Percentiles rank a stretch among this genome's conserved stretches.
Conservation (phyloP, 768 basidiomycete genomes). For the Pluteus cervinus region DNA sequence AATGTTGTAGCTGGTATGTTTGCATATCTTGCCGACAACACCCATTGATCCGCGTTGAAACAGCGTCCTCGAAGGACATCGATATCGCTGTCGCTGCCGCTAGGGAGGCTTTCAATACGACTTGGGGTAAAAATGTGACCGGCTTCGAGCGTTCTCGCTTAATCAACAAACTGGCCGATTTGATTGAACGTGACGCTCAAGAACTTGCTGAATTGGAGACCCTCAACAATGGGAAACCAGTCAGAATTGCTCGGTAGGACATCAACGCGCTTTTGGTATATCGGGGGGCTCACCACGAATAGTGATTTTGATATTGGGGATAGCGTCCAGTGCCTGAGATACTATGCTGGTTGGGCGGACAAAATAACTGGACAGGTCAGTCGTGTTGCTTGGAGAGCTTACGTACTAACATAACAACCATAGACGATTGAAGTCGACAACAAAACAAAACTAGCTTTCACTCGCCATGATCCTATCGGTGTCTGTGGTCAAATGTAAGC, state of each 20-base stretch:
- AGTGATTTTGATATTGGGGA: conserved; percentile 83
- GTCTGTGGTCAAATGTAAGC: conserved; percentile 88
- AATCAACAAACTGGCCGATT: conserved; percentile 80
- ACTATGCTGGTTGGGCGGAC: conserved; percentile 96
- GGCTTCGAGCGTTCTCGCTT: conserved; percentile 76
- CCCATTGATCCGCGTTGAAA: neutral
- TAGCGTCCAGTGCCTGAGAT: conserved; percentile 70
- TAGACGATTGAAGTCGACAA: conserved; percentile 79
- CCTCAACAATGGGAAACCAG: conserved; percentile 91
- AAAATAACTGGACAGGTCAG: conserved; percentile 83
- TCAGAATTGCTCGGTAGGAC: conserved; percentile 39
- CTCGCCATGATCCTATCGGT: conserved; percentile 87
- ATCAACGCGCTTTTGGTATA: neutral
- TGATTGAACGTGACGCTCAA: conserved; percentile 82
- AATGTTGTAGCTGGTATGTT: conserved; percentile 55
- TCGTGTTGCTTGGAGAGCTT: conserved; percentile 1
- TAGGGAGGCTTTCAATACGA: conserved; percentile 73
- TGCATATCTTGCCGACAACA: neutral
- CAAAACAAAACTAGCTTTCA: conserved; percentile 77
- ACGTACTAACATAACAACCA: conserved; percentile 1
- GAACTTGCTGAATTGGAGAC: conserved; percentile 80
- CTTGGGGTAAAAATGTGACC: conserved; percentile 88
- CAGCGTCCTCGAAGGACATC: conserved; percentile 71
- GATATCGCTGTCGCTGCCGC: conserved; percentile 82
- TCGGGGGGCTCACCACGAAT: conserved; percentile 5